Evolutionary conservation across 73 alveolate genomes (phyloP), one percentile per base, ranked within the genome.

Genomic region (Uronychia setigera): DNA sequence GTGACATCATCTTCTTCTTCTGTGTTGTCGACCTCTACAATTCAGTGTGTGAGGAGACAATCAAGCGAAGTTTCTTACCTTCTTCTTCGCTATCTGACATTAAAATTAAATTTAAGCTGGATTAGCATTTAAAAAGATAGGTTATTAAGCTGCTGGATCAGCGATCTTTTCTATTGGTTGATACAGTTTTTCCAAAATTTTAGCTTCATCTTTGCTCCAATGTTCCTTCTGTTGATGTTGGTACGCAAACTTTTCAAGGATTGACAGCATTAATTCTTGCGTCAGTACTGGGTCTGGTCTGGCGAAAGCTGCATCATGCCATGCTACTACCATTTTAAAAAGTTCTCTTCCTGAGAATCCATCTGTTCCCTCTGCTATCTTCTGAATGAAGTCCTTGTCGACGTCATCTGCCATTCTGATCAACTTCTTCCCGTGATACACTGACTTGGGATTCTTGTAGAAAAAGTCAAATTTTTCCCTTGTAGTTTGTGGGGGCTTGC

Each of bases 311-410:
- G 98, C 94, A 87, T 94, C 98, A 90, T 95, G 98, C 96, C 95
- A 96, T 57, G 95, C 96, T 9, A 93, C 90, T 14, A 93, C 97
- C 94, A 96, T 85, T 87, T 96, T 96, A 74, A 87, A 86, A 59
- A 96, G 90, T 85, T 96, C 98, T 80, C 99, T 90, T 60, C 99
- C 99, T 14, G 98, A 92, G 83, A 96, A 96, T 14, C 99, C 99
- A 1, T 96, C 97, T 9, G 96, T 95, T 35, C 86, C 58, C 83
- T 92, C 88, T 31, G 98, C 98, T 1, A 95, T 92, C 78, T 89
- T 84, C 14, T 74, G 80, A 28, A 94, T 80, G 78, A 81, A 33
- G 28, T 79, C 92, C n/a, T 79, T 32, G 46, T 79, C 86, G 35
- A 94, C 90, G 32, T 91, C 96, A 33, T 89, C 89, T 19, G 67